A percentile compares a stretch with the other conserved stretches of the same genome.
These are phyloP conservation scores for Spathaspora arborariae DNA, from an alignment of 805 yeast species.

Conservation along the genomic window DNA sequence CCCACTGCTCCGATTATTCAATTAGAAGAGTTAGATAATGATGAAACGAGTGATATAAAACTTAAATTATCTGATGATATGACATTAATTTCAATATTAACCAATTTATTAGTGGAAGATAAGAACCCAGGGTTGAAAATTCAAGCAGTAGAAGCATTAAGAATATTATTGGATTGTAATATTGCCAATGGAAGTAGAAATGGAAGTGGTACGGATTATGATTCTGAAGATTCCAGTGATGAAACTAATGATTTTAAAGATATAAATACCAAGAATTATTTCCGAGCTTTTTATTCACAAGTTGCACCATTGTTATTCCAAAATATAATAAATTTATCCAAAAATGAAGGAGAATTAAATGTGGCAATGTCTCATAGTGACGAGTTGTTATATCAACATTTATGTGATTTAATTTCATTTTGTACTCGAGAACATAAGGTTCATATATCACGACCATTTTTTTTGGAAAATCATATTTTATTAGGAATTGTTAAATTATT, in stretches of 20 bases:
- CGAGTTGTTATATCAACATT: constrained; percentile 46
- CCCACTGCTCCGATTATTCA: constrained; percentile 11
- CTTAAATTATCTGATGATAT: constrained; percentile 50
- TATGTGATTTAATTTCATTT: constrained; percentile 70
- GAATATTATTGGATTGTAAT: constrained; percentile 63
- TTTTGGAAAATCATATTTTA: constrained; percentile 57
- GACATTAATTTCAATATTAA: constrained; percentile 52
- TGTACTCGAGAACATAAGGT: constrained; percentile 64
- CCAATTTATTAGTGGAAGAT: constrained; percentile 60
- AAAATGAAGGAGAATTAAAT: not conserved
- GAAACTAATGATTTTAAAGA: constrained; percentile 22
- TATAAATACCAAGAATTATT: constrained; percentile 42
- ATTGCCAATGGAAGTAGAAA: constrained; percentile 20
- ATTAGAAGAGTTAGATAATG: constrained; percentile 7
- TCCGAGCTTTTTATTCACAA: constrained; percentile 56
- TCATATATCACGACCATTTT: constrained; percentile 54
- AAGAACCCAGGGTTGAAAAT: constrained; percentile 68
- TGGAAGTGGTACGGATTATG: not conserved
- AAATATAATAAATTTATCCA: constrained; percentile 39
- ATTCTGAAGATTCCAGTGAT: constrained; percentile 7
- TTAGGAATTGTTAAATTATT: constrained; percentile 53
- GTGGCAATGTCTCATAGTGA: constrained; percentile 16
- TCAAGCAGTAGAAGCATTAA: constrained; percentile 81
- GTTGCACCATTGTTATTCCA: constrained; percentile 58
- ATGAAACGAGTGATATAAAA: constrained; percentile 13